A percentile compares a stretch with the other conserved stretches of the same genome.
phyloP scores from a whole-genome alignment of 495 filamentous ascomycete genomes.

The Talaromyces nanjingensis region DNA sequence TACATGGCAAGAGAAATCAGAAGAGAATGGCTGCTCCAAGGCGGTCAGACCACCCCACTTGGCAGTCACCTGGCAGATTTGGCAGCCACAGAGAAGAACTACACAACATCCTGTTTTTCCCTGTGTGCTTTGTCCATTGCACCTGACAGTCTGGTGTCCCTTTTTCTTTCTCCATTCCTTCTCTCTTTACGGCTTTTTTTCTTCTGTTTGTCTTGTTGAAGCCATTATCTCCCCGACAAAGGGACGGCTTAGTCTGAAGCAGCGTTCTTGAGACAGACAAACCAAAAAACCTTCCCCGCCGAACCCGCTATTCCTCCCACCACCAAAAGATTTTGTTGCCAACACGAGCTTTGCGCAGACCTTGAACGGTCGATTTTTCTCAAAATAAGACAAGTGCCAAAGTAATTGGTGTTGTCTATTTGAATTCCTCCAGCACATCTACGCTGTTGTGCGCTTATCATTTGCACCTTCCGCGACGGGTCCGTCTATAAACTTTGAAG shows the following conservation, averaged over 20 bases:
- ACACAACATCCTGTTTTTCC: neutral
- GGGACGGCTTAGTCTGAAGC: neutral
- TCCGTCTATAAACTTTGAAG: slow-evolving; percentile 12
- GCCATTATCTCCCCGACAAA: neutral
- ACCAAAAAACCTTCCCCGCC: slow-evolving; percentile 5
- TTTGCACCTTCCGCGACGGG: neutral
- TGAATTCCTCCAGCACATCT: neutral
- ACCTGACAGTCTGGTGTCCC: neutral
- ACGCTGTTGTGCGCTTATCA: neutral
- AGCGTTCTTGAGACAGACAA: neutral
- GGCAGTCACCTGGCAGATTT: slow-evolving; percentile 4
- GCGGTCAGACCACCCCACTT: slow-evolving; percentile 5
- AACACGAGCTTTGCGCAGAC: neutral
- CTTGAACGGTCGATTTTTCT: neutral
- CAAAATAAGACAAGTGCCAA: neutral
- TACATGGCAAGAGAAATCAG: too few species aligned
- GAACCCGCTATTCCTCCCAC: neutral
- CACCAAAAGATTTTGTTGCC: neutral
- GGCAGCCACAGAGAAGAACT: neutral
- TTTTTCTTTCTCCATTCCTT: neutral
- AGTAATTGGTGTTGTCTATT: neutral
- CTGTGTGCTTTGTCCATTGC: neutral
- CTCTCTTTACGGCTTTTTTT: neutral
- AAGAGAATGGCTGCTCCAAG: neutral
- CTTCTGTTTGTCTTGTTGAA: neutral